Evolutionary conservation across 73 alveolate species (phyloP).

Genomic region (Durusdinium trenchii): DNA sequence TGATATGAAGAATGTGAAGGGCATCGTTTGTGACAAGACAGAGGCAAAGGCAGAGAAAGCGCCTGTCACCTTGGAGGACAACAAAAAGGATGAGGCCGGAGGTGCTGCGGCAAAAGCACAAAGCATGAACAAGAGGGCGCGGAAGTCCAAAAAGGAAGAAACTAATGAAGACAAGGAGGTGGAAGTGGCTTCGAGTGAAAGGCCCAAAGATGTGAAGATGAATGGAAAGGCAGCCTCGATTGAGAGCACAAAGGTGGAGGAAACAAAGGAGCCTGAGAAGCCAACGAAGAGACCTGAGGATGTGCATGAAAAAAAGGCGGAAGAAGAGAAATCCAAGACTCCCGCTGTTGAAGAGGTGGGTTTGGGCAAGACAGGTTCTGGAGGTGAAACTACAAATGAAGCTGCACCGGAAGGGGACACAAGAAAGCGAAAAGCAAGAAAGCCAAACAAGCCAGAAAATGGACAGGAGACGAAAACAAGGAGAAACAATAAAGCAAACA

Average conservation of each 20-base stretch:
- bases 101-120: no score
- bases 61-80: neutral
- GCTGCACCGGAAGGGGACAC: no score
- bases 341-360: neutral
- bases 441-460: neutral
- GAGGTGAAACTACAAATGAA: neutral
- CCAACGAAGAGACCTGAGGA: no score
- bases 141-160: neutral
- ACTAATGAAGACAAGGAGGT: neutral
- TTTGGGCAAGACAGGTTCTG: neutral
- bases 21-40: no score
- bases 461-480: no score
- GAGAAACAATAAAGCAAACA: no score
- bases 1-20: no score
- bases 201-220: neutral
- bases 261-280: neutral
- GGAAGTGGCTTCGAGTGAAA: neutral
- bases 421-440: neutral
- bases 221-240: neutral
- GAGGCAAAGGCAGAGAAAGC: neutral
- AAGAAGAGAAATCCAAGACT: neutral
- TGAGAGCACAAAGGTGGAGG: neutral
- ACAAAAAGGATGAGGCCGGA: neutral
- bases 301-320: no score
- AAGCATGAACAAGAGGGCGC: neutral